phyloP scores from a whole-genome alignment of 106 monocot species.

The Dendrobium huoshanense region DNA sequence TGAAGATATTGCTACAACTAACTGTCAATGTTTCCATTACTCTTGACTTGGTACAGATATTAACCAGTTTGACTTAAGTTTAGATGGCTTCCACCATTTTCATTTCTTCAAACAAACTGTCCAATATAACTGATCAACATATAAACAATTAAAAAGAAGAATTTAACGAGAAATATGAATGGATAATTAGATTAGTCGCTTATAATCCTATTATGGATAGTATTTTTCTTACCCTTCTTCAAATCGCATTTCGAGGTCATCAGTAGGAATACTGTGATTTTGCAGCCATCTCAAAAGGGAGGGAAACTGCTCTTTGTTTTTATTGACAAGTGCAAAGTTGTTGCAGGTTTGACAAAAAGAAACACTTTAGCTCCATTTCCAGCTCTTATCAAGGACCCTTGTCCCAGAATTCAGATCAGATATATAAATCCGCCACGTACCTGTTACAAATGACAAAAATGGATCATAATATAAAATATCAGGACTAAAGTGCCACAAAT shows the following conservation, averaged over 20 bases:
- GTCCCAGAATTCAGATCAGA: slow-evolving; percentile 54
- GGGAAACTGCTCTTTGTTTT: slow-evolving; percentile 38
- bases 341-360: slow-evolving; percentile 51
- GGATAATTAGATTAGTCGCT: neutral
- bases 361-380: slow-evolving; percentile 64
- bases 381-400: slow-evolving; percentile 73
- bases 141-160: no score
- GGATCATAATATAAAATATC: neutral
- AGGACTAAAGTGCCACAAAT: neutral
- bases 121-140: neutral
- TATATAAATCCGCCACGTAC: slow-evolving; percentile 71
- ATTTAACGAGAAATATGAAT: neutral
- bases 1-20: neutral
- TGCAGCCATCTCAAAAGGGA: slow-evolving; percentile 42
- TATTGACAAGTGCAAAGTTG: slow-evolving; percentile 33
- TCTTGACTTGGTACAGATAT: no score
- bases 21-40: neutral
- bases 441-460: slow-evolving; percentile 21
- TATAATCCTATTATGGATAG: no score
- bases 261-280: slow-evolving; percentile 40
- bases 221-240: slow-evolving; percentile 61
- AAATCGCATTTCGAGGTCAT: slow-evolving; percentile 37
- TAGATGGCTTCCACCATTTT: neutral
- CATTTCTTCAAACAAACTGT: neutral
- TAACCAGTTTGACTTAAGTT: no score